Evolutionary conservation across 208 protist species (phyloP), one percentile per base, ranked within the genome.

Genomic region (Trypanosoma brucei): DNA sequence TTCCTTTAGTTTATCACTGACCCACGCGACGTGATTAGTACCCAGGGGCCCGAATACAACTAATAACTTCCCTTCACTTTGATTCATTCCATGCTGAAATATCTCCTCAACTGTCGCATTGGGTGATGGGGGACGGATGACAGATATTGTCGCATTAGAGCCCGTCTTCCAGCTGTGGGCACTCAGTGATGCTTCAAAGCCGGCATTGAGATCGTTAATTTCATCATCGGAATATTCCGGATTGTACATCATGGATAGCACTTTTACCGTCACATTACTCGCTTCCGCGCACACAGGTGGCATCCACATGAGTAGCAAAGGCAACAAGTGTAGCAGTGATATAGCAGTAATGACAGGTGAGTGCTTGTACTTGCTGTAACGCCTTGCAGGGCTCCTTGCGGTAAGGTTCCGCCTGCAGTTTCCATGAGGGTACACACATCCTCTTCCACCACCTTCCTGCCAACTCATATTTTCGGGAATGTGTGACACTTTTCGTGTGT

Each of bases 31-130:
- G 50, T 54, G 6, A 6, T 34, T n/a, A 33, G 50, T 35, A 31
- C 50, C n/a, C 22, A 54, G 30, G 22, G 50, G 50, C 7, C 50
- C 50, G 9, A 54, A n/a, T 54, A n/a, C 50, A n/a, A 54, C n/a
- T 6, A 35, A 31, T 34, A 54, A 54, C 50, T 54, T 54, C 9
- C 31, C 22, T n/a, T 34, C 11, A n/a, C 50, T 35, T 31, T 54
- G 6, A 8, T 54, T 5, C 9, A 54, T 54, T 54, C 31, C 22
- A 6, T 54, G 11, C 22, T 54, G 31, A 7, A 54, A 8, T 35
- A 35, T n/a, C 6, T 54, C 22, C 7, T 31, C 22, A 54, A n/a
- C 22, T 31, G 50, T 33, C 9, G 22, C 30, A n/a, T 54, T n/a
- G 11, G 7, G n/a, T 31, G 11, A 54, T 33, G 7, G 5, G 11